A percentile compares a stretch with the other conserved stretches of the same genome.
Evolutionary conservation across 2,329 filamentous ascomycete genomes (phyloP).

Genomic region (Thermomyces lanuginosus): DNA sequence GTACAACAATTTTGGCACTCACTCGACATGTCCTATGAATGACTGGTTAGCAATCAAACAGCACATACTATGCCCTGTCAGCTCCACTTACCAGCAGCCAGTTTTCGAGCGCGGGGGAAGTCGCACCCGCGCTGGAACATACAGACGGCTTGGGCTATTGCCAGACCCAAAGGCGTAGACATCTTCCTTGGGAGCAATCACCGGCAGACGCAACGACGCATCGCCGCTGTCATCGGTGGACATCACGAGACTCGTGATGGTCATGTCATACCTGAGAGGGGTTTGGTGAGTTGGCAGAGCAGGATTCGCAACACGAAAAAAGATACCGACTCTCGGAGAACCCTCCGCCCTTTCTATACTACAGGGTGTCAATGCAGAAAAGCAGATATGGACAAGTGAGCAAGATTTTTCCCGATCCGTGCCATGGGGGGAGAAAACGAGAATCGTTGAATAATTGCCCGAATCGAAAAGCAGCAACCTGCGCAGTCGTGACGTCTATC

Average conservation of each 20-base stretch:
- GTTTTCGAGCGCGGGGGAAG: conserved; percentile 38
- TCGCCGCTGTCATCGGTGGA: conserved; percentile 23
- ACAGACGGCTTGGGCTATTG: conserved; percentile 12
- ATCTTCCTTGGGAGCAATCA: conserved; percentile 31
- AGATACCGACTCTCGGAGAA: too few species aligned
- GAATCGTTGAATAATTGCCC: too few species aligned
- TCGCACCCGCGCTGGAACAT: conserved; percentile 27
- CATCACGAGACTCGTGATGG: conserved; percentile 19
- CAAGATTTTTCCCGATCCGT: too few species aligned
- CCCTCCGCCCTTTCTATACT: too few species aligned
- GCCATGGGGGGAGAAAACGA: too few species aligned
- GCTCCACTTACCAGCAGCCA: conserved; percentile 33
- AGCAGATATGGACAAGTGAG: too few species aligned
- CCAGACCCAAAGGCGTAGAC: conserved; percentile 15
- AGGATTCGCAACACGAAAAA: too few species aligned
- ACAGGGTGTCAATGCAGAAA: too few species aligned
- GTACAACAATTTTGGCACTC: conserved; percentile 8
- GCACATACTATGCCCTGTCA: conserved; percentile 2
- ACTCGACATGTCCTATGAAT: conserved; percentile 27
- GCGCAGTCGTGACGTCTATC: too few species aligned
- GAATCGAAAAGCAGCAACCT: too few species aligned
- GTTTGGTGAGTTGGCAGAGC: neutral
- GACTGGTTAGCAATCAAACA: conserved; percentile 6
- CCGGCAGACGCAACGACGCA: conserved; percentile 23
- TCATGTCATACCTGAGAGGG: conserved; percentile 12